Evolutionary conservation across 2,329 filamentous ascomycete genomes (phyloP), one percentile per base, ranked within the genome.

Genomic region (Aciculosporium take): DNA sequence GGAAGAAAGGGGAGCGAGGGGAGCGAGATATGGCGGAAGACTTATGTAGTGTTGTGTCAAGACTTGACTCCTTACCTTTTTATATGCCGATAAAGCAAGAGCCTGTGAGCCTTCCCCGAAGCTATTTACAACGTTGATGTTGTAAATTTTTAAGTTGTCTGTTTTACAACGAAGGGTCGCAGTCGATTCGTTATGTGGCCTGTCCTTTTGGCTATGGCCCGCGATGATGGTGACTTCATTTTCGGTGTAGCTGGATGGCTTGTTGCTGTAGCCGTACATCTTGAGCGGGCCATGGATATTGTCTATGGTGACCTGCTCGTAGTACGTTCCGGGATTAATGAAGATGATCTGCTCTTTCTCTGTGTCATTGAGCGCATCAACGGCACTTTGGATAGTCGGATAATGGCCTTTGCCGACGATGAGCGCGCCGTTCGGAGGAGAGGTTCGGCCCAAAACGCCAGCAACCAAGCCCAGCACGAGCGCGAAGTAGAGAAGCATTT

Each of bases 241-340:
- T 45, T 58, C 57, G 3, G 59, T 47, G 56, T 79, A 80, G 24
- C 60, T 58, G 21, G 62, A 54, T 2, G 68, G 68, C 48, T 72
- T 64, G 24, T 59, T 56, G 0, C 77, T 79, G 51, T 72, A 71
- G 20, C 78, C 78, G 51, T 74, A 75, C 47, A 79, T 66, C 24
- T 67, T 71, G 21, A 78, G 57, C n/a, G 65, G 58, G 3, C 39
- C 20, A 0, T 17, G 15, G 18, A 41, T 5, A 12, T 20, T 7
- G 10, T 30, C 9, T 8, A 41, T 30, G 24, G 8, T 23, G 24
- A 41, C 25, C n/a, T 41, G 39, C 32, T 36, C 39, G 2, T 20
- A 0, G 18, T 41, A 41, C 7, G 9, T 18, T 2, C 39, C 39
- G 12, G 39, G 18, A 6, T 30, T n/a, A 15, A 41, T 36, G 23